These are phyloP conservation scores for Teunomyces atbi DNA, from an alignment of 805 yeast species.

Conservation along the genomic window DNA sequence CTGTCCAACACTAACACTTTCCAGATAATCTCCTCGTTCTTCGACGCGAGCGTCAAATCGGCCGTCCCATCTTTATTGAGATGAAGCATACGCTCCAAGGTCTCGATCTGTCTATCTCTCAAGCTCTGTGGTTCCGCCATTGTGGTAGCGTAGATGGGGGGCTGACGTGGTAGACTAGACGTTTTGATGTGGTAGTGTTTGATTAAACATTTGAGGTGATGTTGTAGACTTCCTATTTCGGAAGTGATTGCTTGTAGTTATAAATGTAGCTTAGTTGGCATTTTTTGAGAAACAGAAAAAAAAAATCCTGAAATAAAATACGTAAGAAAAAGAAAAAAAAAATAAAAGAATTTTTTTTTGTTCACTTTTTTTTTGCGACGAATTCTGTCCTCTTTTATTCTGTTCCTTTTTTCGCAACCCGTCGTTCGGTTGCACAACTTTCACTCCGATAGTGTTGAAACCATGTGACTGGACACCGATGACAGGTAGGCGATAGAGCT, in stretches of 20 bases:
- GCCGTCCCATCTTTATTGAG: constrained; percentile 64
- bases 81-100: constrained; percentile 79
- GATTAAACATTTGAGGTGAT: neutral
- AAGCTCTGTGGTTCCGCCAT: constrained; percentile 12
- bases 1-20: constrained; percentile 83
- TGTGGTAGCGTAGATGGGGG: neutral
- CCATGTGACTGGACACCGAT: neutral
- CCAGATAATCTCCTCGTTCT: constrained; percentile 77
- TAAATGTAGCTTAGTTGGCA: no score
- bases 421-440: neutral
- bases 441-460: neutral
- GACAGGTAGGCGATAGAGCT: no score
- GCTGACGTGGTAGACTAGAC: neutral
- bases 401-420: neutral
- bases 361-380: no score
- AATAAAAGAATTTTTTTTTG: no score
- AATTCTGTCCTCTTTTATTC: neutral
- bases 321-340: no score
- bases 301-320: no score
- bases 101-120: constrained; percentile 25
- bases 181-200: neutral
- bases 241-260: neutral
- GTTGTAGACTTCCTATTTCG: constrained; percentile 7
- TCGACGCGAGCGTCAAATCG: constrained; percentile 53
- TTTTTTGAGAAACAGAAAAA: no score